phyloP scores from a whole-genome alignment of 2,329 filamentous ascomycete species.

The Aspergillus cejpii region DNA sequence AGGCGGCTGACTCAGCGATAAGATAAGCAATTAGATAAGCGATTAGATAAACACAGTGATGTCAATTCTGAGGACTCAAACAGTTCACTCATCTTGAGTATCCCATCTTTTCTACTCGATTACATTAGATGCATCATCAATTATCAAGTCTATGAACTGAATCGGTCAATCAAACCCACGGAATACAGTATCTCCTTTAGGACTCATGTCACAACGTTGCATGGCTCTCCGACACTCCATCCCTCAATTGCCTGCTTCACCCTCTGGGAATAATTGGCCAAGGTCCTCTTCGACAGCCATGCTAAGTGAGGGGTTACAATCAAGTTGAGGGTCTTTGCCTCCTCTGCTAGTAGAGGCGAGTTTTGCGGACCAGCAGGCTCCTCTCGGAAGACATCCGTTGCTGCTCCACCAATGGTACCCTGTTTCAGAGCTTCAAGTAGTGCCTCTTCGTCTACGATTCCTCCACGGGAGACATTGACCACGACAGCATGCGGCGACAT shows the following conservation, averaged over 20 bases:
- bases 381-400: slow-evolving; percentile 46
- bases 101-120: neutral
- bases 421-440: slow-evolving; percentile 42
- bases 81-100: neutral
- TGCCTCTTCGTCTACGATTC: slow-evolving; percentile 47
- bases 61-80: neutral
- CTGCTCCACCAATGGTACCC: slow-evolving; percentile 45
- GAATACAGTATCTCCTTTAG: neutral
- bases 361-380: slow-evolving; percentile 44
- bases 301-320: slow-evolving; percentile 50
- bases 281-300: slow-evolving; percentile 47
- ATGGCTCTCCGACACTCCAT: slow-evolving; percentile 34
- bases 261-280: slow-evolving; percentile 42
- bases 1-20: neutral
- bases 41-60: slow-evolving; percentile 2
- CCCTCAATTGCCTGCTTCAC: slow-evolving; percentile 45
- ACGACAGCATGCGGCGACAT: slow-evolving; percentile 44
- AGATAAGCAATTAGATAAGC: slow-evolving; percentile 2
- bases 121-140: neutral
- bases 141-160: neutral
- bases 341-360: slow-evolving; percentile 41
- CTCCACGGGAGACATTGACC: slow-evolving; percentile 47
- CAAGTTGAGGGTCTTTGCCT: slow-evolving; percentile 44
- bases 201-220: slow-evolving; percentile 15
- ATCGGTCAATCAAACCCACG: fast-evolving